Evolutionary conservation across 129 eudicot genomes (phyloP), one percentile per base, ranked within the genome.

Genomic region (Cynara cardunculus): DNA sequence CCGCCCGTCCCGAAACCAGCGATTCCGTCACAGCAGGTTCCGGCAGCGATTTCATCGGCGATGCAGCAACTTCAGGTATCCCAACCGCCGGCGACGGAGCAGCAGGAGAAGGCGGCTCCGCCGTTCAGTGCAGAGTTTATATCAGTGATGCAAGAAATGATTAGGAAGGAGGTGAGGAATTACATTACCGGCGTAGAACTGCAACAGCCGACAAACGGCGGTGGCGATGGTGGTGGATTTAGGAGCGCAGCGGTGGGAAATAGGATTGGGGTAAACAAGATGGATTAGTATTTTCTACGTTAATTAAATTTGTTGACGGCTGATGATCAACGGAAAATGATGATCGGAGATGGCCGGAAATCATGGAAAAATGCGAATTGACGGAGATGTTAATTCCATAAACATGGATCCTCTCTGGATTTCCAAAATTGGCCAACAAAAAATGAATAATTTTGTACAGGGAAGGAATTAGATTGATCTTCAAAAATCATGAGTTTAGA

Each of bases 131-230:
- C 78, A 16, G 98, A 94, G 73, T 81, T 94, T 80, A 64, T 91
- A 80, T 85, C 86, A 71, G 97, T 90, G 90, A 90, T 94, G 97
- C 96, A 94, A 75, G 98, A 88, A 59, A 94, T 94, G 98, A 89
- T 94, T 46, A 90, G 84, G 84, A 89, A 82, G 76, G 98, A 91
- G 77, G 98, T 91, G 85, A 89, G 98, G 80, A 88, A 77, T 73
- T 91, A 90, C 83, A 91, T 94, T 87, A 83, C 84, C 69, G 93
- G 81, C 24, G 71, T 41, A 25, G 89, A 44, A 8, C 37, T 39
- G 71, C 85, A 82, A 26, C 86, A 65, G 67, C 82, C 81, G 74
- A 80, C 82, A 2, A 67, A 77, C 25, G 87, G 59, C 59, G 84
- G 84, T 24, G 13, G 64, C 24, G 65, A 19, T 56, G 75, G 80